Base-by-base conservation (phyloP, 129 eudicot species). In the Tagetes patula region DNA sequence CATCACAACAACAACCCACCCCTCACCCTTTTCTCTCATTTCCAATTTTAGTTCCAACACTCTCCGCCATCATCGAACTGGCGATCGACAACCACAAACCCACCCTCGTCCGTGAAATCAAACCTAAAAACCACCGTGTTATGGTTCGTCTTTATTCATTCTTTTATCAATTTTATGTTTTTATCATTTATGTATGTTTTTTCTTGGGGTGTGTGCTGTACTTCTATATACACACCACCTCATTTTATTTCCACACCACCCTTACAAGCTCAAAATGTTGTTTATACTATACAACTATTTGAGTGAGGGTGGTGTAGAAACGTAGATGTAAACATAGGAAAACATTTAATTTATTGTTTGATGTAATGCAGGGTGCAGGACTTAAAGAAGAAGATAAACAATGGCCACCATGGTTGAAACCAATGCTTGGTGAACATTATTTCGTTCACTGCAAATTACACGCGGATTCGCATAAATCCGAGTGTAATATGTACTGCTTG, bases 341-440 rank as follows among this genome's bases (percentile, higher is more conserved):
- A 20, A 20, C 27, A 20, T 53, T 39, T 41, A 33, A 45, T 39
- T 41, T 37, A 46, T 65, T 38, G 53, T 40, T 31, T 71, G 37
- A 65, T 65, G 73, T 43, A 79, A 79, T 69, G 42, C 60, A 85
- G 95, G 90, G 92, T 11, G 89, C 81, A 52, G 87, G 95, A 1
- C 90, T 91, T 37, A 86, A 79, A 9, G 98, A 85, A 47, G 98
- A 89, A 55, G 95, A 93, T 43, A 88, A 79, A 53, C 77, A 77
- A 43, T 94, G 97, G 96, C 98, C 98, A 47, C 91, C 87, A 68
- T 94, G 96, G 96, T 72, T 88, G 82, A 90, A 90, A 50, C 88
- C 93, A 40, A 40, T 94, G 83, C 75, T 94, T 33, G 67, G 79
- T 7, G 97, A 94, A 70, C 82, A 75, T 8, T 90, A 87, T 74